Evolutionary conservation across 164 flowering plant genomes (phyloP).

Genomic region (Stephania cephalantha): DNA sequence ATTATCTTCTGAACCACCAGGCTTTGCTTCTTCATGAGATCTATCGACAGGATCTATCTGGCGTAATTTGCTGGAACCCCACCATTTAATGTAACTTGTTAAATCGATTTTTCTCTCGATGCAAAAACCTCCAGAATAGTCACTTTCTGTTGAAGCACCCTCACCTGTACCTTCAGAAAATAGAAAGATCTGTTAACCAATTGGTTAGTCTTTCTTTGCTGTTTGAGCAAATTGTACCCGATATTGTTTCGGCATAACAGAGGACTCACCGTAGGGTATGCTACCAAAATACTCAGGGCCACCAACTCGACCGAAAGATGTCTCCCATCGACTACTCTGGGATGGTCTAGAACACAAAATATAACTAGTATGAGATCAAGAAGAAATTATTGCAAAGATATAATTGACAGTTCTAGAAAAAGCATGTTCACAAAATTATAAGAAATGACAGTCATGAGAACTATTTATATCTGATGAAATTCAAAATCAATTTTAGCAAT

Average conservation of each 20-base stretch:
- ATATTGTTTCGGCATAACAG: not conserved
- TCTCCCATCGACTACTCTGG: conserved; percentile 67
- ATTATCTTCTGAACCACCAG: conserved; percentile 44
- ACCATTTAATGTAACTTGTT: conserved; percentile 85
- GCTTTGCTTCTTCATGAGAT: conserved; percentile 52
- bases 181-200: conserved; percentile 5
- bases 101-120: conserved; percentile 83
- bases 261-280: conserved; percentile 49
- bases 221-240: not conserved
- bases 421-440: not conserved
- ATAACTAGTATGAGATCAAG: conserved; percentile 5
- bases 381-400: conserved; percentile 1
- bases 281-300: conserved; percentile 61
- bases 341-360: conserved; percentile 19
- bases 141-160: conserved; percentile 58
- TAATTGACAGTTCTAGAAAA: not conserved
- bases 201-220: not conserved
- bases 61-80: conserved; percentile 62
- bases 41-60: conserved; percentile 40
- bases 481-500: not conserved
- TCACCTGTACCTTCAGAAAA: conserved; percentile 41
- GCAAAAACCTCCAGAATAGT: conserved; percentile 49
- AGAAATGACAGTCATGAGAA: no score
- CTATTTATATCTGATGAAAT: not conserved
- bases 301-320: conserved; percentile 56